Conservation (phyloP, 177 flowering plant genomes). For the Vitis hybrid region DNA sequence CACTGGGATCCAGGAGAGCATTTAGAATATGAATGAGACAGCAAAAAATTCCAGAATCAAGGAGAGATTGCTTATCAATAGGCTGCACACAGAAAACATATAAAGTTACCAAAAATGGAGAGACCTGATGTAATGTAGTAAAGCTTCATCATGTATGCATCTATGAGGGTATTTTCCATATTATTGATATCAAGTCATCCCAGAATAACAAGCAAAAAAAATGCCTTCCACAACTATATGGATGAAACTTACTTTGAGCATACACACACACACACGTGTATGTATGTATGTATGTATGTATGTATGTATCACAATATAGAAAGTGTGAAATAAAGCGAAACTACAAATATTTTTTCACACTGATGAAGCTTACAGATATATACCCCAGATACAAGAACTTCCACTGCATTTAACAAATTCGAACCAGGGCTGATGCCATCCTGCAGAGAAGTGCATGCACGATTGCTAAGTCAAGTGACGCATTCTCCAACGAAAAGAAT, state of each 20-base stretch:
- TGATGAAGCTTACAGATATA: slow-evolving; percentile 18
- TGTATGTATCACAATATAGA: neutral
- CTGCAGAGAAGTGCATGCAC: slow-evolving; percentile 45
- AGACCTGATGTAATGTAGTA: neutral
- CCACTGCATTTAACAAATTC: slow-evolving; percentile 80
- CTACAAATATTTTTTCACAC: neutral
- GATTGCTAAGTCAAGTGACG: slow-evolving; percentile 8
- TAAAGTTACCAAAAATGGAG: neutral
- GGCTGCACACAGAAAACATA: slow-evolving; percentile 54
- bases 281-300: too few species aligned
- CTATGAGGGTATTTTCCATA: neutral
- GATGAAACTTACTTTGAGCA: too few species aligned
- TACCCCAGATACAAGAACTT: slow-evolving; percentile 96
- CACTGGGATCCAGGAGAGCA: slow-evolving; percentile 67
- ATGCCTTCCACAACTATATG: too few species aligned
- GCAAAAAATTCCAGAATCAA: slow-evolving; percentile 97
- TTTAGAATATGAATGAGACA: slow-evolving; percentile 89
- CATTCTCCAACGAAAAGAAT: neutral
- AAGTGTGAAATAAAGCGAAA: neutral
- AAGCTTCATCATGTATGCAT: neutral
- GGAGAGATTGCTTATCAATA: slow-evolving; percentile 91
- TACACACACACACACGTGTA: too few species aligned
- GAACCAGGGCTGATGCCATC: slow-evolving; percentile 85
- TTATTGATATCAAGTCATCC: too few species aligned
- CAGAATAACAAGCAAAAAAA: too few species aligned